A percentile compares a stretch with the other conserved stretches of the same genome.
phyloP scores from a whole-genome alignment of 1,284 basidiomycete genomes.

The Porodaedalea pini region DNA sequence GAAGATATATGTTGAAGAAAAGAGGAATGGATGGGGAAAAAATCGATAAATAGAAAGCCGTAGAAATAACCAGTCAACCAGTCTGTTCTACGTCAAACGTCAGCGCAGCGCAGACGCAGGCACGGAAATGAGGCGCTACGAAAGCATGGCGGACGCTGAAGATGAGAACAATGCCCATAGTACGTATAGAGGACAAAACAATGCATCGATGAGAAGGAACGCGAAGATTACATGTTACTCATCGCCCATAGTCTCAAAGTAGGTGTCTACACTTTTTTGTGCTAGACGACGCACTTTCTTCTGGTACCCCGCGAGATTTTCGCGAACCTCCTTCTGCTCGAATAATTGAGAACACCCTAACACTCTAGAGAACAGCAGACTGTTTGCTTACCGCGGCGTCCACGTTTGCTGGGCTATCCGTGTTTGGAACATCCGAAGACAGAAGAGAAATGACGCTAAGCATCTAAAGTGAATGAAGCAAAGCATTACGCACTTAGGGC shows the following conservation, averaged over 20 bases:
- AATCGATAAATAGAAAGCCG: too few species aligned
- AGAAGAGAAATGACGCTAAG: slow-evolving; percentile 95
- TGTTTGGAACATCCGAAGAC: slow-evolving; percentile 88
- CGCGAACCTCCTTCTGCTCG: slow-evolving; percentile 13
- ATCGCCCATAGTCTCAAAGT: slow-evolving; percentile 1
- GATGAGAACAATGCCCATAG: too few species aligned
- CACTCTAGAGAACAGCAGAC: background rate
- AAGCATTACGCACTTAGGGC: background rate
- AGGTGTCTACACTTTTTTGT: slow-evolving; percentile 72
- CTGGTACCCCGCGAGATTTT: slow-evolving; percentile 60
- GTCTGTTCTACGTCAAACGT: too few species aligned
- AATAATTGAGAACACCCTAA: background rate
- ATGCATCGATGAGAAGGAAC: background rate
- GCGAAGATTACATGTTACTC: background rate
- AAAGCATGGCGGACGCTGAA: too few species aligned
- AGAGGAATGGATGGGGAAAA: too few species aligned
- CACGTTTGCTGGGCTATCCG: slow-evolving; percentile 95
- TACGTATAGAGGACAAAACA: too few species aligned
- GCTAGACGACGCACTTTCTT: slow-evolving; percentile 91
- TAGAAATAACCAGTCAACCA: too few species aligned
- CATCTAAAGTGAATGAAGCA: slow-evolving; percentile 52
- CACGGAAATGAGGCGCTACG: too few species aligned
- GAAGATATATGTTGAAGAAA: too few species aligned
- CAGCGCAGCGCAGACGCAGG: too few species aligned
- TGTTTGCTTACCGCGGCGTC: slow-evolving; percentile 67